Conservation (phyloP, 2,329 filamentous ascomycete species). For the Xylariaceae sp. region DNA sequence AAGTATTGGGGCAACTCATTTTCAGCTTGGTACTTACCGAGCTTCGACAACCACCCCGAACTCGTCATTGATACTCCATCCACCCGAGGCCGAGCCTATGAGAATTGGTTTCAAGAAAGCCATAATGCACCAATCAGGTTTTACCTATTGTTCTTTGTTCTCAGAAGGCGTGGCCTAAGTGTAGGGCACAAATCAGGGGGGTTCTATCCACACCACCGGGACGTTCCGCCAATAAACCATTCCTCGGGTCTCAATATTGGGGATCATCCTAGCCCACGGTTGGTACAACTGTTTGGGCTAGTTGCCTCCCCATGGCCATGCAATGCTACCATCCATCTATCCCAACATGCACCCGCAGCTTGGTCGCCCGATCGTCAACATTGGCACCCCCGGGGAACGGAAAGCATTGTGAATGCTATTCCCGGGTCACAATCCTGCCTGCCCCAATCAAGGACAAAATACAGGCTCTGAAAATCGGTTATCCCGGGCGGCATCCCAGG, state of each 20-base stretch:
- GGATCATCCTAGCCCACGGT: constrained; percentile 12
- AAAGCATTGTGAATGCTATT: constrained; percentile 9
- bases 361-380: constrained; percentile 8
- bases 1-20: not conserved
- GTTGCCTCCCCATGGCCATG: constrained; percentile 14
- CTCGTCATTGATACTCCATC: not conserved
- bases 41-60: not conserved
- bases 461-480: not conserved
- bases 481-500: not conserved
- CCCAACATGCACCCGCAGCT: not conserved
- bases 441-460: not conserved
- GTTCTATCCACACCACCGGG: constrained; percentile 22
- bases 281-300: constrained; percentile 12
- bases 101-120: not conserved
- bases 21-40: not conserved
- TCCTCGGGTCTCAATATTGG: constrained; percentile 15
- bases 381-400: constrained; percentile 5
- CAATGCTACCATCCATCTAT: constrained; percentile 18
- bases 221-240: constrained; percentile 23
- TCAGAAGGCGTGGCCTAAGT: constrained; percentile 1
- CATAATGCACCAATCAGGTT: not conserved
- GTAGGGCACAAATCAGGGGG: constrained; percentile 14
- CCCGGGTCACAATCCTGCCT: constrained; percentile 1
- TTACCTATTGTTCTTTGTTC: not conserved
- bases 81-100: not conserved